phyloP scores from a whole-genome alignment of 768 basidiomycete species.

The Leucosporidium yakuticum region DNA sequence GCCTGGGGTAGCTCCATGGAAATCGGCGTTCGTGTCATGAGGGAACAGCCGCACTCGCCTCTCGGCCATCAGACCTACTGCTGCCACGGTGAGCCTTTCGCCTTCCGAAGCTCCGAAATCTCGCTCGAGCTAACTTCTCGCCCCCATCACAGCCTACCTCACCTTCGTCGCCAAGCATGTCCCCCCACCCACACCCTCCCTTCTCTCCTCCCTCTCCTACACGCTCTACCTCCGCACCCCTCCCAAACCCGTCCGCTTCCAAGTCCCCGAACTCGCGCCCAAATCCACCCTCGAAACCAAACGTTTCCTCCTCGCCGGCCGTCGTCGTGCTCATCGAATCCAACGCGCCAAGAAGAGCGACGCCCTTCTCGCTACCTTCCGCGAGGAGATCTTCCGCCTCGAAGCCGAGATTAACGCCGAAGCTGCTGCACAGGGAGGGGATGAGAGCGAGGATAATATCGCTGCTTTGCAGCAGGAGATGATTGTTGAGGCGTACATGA shows the following conservation, averaged over 20 bases:
- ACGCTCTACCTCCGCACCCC: conserved; percentile 1
- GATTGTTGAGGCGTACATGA: conserved; percentile 26
- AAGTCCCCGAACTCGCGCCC: conserved; percentile 23
- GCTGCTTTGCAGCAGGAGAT: conserved; percentile 21
- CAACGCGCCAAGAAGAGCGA: conserved; percentile 20
- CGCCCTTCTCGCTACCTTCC: conserved; percentile 8
- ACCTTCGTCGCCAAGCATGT: conserved; percentile 29
- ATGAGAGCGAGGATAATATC: conserved; percentile 7
- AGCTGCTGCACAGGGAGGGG: background rate
- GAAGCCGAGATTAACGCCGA: background rate
- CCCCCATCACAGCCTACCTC: conserved; percentile 20
- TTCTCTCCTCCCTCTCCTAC: background rate
- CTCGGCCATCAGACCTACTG: conserved; percentile 11
- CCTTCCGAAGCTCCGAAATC: background rate
- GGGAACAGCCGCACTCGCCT: conserved; percentile 8
- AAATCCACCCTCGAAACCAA: conserved; percentile 27
- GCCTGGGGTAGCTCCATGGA: conserved; percentile 36
- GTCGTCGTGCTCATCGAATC: conserved; percentile 31
- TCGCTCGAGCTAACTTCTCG: background rate
- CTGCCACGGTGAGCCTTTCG: conserved; percentile 18
- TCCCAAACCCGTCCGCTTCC: conserved; percentile 1
- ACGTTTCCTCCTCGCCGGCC: conserved; percentile 34
- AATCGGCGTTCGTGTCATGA: conserved; percentile 30
- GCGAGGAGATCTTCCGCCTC: conserved; percentile 13
- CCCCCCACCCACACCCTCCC: background rate